Conservation (phyloP, 371 early-diverging fungal genomes). For the Mucor mucedo region DNA sequence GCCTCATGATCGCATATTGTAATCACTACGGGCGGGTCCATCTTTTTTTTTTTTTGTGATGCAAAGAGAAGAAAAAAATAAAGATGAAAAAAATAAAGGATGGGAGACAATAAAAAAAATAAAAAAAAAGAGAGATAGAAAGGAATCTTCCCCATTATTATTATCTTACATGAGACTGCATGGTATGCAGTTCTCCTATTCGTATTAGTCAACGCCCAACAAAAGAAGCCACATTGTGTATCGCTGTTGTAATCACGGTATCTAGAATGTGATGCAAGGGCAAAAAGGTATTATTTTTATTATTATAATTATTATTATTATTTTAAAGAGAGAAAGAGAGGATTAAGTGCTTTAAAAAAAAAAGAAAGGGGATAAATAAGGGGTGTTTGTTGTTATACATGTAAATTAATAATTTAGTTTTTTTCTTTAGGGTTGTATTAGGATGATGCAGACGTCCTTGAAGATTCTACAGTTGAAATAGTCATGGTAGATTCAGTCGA, state of each 20-base stretch:
- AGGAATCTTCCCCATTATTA: too few species aligned
- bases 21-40: not conserved
- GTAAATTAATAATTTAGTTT: not conserved
- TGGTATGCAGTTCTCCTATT: too few species aligned
- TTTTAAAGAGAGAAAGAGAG: not conserved
- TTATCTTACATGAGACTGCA: too few species aligned
- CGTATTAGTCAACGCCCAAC: too few species aligned
- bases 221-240: too few species aligned
- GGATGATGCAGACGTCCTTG: constrained; percentile 25
- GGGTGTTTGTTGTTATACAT: constrained; percentile 8
- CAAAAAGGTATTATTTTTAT: not conserved
- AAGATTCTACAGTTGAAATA: constrained; percentile 25
- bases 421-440: not conserved
- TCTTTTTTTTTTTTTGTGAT: not conserved
- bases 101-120: not conserved
- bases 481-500: constrained; percentile 37
- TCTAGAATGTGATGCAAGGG: not conserved
- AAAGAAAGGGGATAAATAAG: not conserved
- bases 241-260: too few species aligned
- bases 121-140: too few species aligned
- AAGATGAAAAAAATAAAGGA: not conserved
- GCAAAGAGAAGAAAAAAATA: not conserved
- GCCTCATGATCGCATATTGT: not conserved
- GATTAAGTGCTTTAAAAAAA: not conserved
- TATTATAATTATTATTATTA: not conserved